phyloP scores from a whole-genome alignment of 371 early-diverging fungal species.

The Phascolomyces articulosus region DNA sequence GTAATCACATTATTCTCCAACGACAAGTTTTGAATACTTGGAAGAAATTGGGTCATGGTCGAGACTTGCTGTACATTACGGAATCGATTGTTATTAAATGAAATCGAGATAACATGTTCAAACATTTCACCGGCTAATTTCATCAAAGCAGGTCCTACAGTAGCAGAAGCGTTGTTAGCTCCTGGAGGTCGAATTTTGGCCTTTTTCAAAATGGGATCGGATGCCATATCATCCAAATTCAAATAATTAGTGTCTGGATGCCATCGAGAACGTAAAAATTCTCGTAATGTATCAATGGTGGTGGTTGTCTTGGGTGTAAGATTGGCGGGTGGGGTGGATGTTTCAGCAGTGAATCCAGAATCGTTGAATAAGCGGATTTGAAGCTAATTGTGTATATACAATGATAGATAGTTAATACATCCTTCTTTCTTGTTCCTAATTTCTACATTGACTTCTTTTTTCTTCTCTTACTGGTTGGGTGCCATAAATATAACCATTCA shows the following conservation, averaged over 20 bases:
- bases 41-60: conserved; percentile 52
- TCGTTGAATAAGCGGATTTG: conserved; percentile 26
- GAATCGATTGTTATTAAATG: conserved; percentile 53
- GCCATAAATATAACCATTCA: conserved; percentile 51
- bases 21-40: conserved; percentile 58
- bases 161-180: conserved; percentile 36
- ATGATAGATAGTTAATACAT: too few relatives aligned
- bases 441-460: too few relatives aligned
- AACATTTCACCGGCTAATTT: conserved; percentile 66
- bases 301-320: conserved; percentile 21
- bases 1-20: conserved; percentile 57
- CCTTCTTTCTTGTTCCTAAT: too few relatives aligned
- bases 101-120: conserved; percentile 51
- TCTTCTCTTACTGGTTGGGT: conserved; percentile 20
- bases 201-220: conserved; percentile 53
- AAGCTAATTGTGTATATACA: conserved; percentile 16
- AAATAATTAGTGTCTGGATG: conserved; percentile 41
- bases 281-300: conserved; percentile 44
- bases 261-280: conserved; percentile 55
- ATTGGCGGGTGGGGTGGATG: neutral
- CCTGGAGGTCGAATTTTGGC: conserved; percentile 52
- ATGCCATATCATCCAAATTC: conserved; percentile 53
- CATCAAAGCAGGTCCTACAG: conserved; percentile 66
- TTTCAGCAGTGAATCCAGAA: too few relatives aligned
- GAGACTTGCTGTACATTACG: conserved; percentile 55